Evolutionary conservation across 768 basidiomycete species (phyloP), one percentile per base, ranked within the genome.

Genomic region (Lyophyllum semitale): DNA sequence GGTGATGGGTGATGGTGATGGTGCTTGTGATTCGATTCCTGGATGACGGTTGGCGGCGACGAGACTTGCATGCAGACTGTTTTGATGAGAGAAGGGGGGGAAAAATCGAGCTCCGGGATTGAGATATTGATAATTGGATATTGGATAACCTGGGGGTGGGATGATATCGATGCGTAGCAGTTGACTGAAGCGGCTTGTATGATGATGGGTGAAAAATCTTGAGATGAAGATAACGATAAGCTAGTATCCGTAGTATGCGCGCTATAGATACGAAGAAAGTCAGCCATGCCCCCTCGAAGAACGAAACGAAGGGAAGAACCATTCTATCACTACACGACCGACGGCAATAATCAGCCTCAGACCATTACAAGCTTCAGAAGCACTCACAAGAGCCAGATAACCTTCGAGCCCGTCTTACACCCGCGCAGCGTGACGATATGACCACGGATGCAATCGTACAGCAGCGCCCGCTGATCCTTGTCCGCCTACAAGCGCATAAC

Each of bases 351-450:
- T 45, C 38, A 61, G 40, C 51, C 33, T 11, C 55, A 25, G 8
- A 54, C 38, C 50, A 33, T 22, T 15, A 12, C 29, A 20, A n/a
- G 17, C 47, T 35, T 20, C 33, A 25, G 27, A 8, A 52, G 26
- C 37, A 76, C 76, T 50, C 65, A 82, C 78, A 94, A 94, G 47
- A 94, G 78, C 92, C 92, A 94, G 65, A 93, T 93, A 64, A 93
- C 90, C 67, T 92, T 93, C 1, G 91, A 93, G 25, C 92, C 92
- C 1, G 92, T 92, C 77, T 93, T 93, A 67, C 91, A 93, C 20
- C 92, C 92, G 33, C 92, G 83, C n/a, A 94, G 77, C 26, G 91
- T 93, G 44, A 93, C 91, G 59, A 93, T 92, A 64, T 93, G 91
- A 3, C 90, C 89, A 35, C 88, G 80, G 59, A 93, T 92, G 62